These are phyloP conservation scores for Macrophomina tecta DNA, from an alignment of 2,329 filamentous ascomycete species.

Conservation along the genomic window DNA sequence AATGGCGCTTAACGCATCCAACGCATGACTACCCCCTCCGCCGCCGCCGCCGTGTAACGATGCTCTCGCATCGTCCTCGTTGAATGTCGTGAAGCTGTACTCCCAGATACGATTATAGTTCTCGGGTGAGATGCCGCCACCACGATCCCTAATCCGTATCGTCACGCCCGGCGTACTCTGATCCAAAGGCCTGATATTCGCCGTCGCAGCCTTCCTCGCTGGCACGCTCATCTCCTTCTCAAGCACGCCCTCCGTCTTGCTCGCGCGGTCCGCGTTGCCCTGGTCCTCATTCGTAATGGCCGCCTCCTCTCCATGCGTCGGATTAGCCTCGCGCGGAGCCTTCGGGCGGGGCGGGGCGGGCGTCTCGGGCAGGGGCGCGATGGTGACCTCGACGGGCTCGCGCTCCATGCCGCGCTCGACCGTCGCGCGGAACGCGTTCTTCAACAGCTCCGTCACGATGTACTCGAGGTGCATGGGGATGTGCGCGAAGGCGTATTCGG, in stretches of 20 bases:
- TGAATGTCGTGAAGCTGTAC: constrained; percentile 96
- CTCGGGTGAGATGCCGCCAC: constrained; percentile 87
- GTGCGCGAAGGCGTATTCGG: constrained; percentile 87
- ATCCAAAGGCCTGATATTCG: constrained; percentile 52
- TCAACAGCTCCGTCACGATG: constrained; percentile 93
- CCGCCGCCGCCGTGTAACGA: constrained; percentile 47
- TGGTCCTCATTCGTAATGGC: constrained; percentile 44
- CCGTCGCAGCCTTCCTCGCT: constrained; percentile 32
- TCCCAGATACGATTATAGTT: constrained; percentile 90
- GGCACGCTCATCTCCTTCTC: constrained; percentile 11
- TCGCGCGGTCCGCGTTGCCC: constrained; percentile 44
- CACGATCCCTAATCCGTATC: constrained; percentile 93
- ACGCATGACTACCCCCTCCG: constrained; percentile 58
- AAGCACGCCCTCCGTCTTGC: constrained; percentile 10
- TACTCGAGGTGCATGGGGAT: constrained; percentile 97
- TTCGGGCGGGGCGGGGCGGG: constrained; percentile 24
- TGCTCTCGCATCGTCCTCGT: constrained; percentile 62
- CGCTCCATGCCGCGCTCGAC: constrained; percentile 81
- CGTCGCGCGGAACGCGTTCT: constrained; percentile 94
- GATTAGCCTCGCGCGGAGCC: constrained; percentile 34
- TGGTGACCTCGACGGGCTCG: constrained; percentile 89
- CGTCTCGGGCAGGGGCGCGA: constrained; percentile 72
- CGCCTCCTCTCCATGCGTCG: constrained; percentile 17
- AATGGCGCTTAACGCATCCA: constrained; percentile 77
- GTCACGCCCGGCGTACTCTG: constrained; percentile 79